Conservation (phyloP, 768 basidiomycete genomes). For the Pisolithus sp. region DNA sequence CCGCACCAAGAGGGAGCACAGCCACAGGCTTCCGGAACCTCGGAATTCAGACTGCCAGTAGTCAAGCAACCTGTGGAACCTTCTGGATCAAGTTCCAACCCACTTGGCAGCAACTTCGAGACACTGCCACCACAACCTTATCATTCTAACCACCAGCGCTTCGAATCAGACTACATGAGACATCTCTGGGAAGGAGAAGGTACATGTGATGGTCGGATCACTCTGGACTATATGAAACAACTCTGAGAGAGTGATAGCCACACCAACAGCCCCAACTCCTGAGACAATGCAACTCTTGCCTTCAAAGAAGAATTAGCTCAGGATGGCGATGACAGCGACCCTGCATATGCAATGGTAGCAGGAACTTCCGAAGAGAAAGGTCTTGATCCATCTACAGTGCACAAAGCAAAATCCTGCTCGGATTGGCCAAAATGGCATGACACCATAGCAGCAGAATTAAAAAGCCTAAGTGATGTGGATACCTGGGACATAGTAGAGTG, state of each 20-base stretch:
- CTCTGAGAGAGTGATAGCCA: too few relatives aligned
- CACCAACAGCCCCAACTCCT: too few relatives aligned
- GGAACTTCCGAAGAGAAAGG: background rate
- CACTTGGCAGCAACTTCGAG: background rate
- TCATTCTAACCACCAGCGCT: background rate
- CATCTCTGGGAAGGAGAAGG: background rate
- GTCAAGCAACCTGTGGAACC: too few relatives aligned
- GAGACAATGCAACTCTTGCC: background rate
- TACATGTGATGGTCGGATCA: background rate
- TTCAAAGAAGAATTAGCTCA: background rate
- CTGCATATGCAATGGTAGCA: background rate
- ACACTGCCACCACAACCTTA: background rate
- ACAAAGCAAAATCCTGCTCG: background rate
- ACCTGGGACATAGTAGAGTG: slow-evolving; percentile 7
- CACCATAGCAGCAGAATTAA: slow-evolving; percentile 6
- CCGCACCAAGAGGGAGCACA: too few relatives aligned
- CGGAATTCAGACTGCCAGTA: too few relatives aligned
- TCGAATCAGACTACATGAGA: background rate
- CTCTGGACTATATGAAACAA: background rate
- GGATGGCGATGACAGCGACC: background rate
- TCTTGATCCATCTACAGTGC: background rate
- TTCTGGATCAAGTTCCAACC: background rate
- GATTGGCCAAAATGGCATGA: slow-evolving; percentile 1
- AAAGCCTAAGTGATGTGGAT: background rate
- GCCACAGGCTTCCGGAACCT: too few relatives aligned